These are phyloP conservation scores for Talaromyces islandicus DNA, from an alignment of 2,329 filamentous ascomycete genomes.

Conservation along the genomic window DNA sequence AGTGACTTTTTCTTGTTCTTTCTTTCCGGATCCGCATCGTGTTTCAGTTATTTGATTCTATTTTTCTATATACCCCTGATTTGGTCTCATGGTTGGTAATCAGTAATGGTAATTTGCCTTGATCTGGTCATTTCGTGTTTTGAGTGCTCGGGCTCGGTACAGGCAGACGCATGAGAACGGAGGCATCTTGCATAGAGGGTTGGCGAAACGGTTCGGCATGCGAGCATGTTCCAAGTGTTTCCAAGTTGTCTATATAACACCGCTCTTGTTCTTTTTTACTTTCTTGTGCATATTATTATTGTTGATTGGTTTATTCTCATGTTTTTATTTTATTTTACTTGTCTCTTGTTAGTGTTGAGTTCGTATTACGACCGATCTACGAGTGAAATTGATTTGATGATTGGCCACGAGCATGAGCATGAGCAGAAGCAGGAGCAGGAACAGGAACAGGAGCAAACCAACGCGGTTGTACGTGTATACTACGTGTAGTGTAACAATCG, in stretches of 20 bases:
- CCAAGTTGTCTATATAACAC: background rate
- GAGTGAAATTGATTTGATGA: background rate
- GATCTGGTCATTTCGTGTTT: background rate
- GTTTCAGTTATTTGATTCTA: constrained; percentile 4
- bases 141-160: background rate
- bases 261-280: background rate
- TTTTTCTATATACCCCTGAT: constrained; percentile 6
- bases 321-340: background rate
- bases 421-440: too few relatives aligned
- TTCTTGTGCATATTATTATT: background rate
- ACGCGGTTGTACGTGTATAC: background rate
- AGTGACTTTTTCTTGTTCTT: constrained; percentile 15
- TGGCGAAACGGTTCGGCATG: background rate
- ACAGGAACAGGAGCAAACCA: too few relatives aligned
- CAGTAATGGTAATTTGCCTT: constrained; percentile 6
- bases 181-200: background rate
- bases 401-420: background rate
- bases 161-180: background rate
- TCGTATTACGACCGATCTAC: background rate
- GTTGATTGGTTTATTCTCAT: background rate
- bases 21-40: background rate
- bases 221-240: background rate
- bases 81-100: background rate
- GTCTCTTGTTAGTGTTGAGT: background rate
- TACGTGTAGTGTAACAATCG: background rate